Evolutionary conservation across 768 basidiomycete species (phyloP), one percentile per base, ranked within the genome.

Genomic region (Tulasnella calospora): DNA sequence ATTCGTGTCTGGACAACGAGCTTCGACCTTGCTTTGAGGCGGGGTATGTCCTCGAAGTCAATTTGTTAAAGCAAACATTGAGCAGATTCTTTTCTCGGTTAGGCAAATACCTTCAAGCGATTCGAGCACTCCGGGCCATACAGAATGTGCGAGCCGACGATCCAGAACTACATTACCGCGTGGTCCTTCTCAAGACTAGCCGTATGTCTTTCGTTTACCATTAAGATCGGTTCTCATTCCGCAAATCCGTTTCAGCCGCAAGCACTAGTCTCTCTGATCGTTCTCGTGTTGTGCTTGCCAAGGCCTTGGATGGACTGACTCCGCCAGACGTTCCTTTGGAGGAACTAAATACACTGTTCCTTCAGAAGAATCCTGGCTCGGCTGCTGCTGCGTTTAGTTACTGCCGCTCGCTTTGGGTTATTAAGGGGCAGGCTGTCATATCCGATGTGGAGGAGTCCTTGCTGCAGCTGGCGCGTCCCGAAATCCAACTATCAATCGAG

Each of bases 51-150:
- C 67, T 55, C 67, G 38, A 33, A 1, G 41, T 70, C 35, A 0
- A 6, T 55, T 46, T 23, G 19, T 30, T 15, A 4, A 33, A 41
- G 4, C 21, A 15, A 74, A 4, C 80, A 72, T 69, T 41, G 21
- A 47, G 13, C 71, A 21, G 33, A 5, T 76, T 19, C 51, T 69
- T 51, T 36, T 36, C 44, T n/a, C 33, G 35, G 9, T 19, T 80
- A 96, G 96, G 90, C 82, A 94, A 94, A 83, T 90, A 91, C 79
- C 85, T 96, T 46, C 93, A 94, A 81, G 96, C 96, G 0, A 83
- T 90, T 4, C 87, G 87, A 80, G 93, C 92, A 0, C 87, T 98
- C 5, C 86, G 85, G 15, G 86, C 84, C 6, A 93, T 92, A 0
- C 86, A 86, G 23, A 82, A 85, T 3, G 80, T 94, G 15, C 87